Conservation (phyloP, 768 basidiomycete species). For the Plicaturopsis crispa region DNA sequence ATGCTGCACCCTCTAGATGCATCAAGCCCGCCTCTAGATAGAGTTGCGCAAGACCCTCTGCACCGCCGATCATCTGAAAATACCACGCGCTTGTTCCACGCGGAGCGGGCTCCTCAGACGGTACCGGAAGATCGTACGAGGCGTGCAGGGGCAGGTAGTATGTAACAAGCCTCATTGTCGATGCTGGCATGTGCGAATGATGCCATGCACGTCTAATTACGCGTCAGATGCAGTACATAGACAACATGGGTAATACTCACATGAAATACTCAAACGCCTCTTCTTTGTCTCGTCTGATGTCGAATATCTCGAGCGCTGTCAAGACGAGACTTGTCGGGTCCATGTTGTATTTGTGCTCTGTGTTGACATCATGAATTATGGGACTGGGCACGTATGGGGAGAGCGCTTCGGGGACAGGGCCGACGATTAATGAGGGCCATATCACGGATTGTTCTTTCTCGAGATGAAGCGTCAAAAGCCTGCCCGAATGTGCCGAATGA, state of each 20-base stretch:
- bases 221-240: slow-evolving; percentile 3
- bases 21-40: slow-evolving; percentile 75
- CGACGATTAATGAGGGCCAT: slow-evolving; percentile 77
- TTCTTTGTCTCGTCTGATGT: slow-evolving; percentile 68
- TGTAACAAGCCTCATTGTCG: slow-evolving; percentile 70
- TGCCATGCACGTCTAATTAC: slow-evolving; percentile 78
- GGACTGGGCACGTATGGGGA: slow-evolving; percentile 47
- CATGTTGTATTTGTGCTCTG: slow-evolving; percentile 72
- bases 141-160: slow-evolving; percentile 61
- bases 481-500: slow-evolving; percentile 46
- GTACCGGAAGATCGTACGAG: slow-evolving; percentile 26
- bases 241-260: slow-evolving; percentile 29
- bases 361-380: slow-evolving; percentile 20
- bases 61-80: slow-evolving; percentile 58
- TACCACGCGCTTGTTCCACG: slow-evolving; percentile 57
- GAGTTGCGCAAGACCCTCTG: slow-evolving; percentile 60
- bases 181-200: slow-evolving; percentile 64
- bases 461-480: slow-evolving; percentile 69
- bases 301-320: slow-evolving; percentile 61
- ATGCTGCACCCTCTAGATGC: slow-evolving; percentile 75
- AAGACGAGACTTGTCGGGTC: slow-evolving; percentile 77
- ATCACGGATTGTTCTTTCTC: slow-evolving; percentile 76
- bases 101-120: slow-evolving; percentile 27
- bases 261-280: slow-evolving; percentile 79
- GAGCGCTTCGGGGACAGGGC: slow-evolving; percentile 59